A percentile compares a stretch with the other conserved stretches of the same genome.
These are phyloP conservation scores for Cryptococcus wingfieldii DNA, from an alignment of 1,284 basidiomycete species.

Conservation along the genomic window DNA sequence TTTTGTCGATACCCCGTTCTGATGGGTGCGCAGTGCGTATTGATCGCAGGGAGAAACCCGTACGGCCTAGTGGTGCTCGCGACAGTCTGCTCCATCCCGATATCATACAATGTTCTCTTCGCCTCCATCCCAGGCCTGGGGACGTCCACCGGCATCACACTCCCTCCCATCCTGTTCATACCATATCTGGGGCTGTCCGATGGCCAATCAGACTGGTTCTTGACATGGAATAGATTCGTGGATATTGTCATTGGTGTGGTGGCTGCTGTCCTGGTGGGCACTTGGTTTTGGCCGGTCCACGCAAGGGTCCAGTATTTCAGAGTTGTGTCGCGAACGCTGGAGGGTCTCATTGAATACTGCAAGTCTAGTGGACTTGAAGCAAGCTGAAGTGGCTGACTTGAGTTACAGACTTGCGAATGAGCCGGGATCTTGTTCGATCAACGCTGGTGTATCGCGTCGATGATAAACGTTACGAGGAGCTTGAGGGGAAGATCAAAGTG, in stretches of 20 bases:
- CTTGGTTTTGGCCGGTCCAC: conserved; percentile 46
- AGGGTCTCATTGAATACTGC: conserved; percentile 45
- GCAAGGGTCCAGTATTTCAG: conserved; percentile 47
- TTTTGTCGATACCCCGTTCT: neutral
- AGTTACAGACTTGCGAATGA: conserved; percentile 40
- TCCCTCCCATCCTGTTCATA: conserved; percentile 50
- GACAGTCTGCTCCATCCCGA: conserved; percentile 42
- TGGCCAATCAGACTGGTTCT: conserved; percentile 25
- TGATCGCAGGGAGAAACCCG: conserved; percentile 46
- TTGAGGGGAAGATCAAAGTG: conserved; percentile 32
- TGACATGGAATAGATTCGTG: conserved; percentile 43
- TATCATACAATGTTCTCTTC: conserved; percentile 47
- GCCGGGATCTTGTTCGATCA: conserved; percentile 40
- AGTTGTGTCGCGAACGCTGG: conserved; percentile 38
- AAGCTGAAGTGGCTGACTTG: neutral
- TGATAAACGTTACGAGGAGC: conserved; percentile 29
- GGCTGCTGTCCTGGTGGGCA: conserved; percentile 45
- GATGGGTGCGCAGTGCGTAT: conserved; percentile 29
- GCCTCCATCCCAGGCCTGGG: conserved; percentile 36
- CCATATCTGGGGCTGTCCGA: conserved; percentile 35
- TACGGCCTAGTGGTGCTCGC: conserved; percentile 50
- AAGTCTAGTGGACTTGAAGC: conserved; percentile 13
- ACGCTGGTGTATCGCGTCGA: conserved; percentile 40
- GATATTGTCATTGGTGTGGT: conserved; percentile 46
- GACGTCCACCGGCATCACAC: conserved; percentile 48